Evolutionary conservation across 1,139 yeast species (phyloP), one percentile per base, ranked within the genome.

Genomic region (Taphrina communis): DNA sequence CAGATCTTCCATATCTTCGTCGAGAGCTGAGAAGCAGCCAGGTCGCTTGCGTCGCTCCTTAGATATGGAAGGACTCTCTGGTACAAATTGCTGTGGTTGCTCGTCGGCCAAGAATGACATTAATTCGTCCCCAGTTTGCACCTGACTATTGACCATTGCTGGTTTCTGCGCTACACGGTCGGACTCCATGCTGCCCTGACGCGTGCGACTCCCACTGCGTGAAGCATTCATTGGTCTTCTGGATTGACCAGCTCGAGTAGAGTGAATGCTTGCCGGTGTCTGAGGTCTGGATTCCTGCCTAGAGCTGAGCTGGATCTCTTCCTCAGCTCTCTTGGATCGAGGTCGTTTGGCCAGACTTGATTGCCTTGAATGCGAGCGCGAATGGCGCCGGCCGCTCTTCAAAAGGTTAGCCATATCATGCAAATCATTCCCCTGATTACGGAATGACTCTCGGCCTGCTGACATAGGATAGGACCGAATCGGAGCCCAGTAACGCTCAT

Each of bases 1-100:
- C 8, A 61, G n/a, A 39, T 68, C 71, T 35, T 69, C 71, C 61
- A 69, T 58, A 25, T 69, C 71, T 46, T 69, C 71, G 38, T 69
- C 71, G 31, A 66, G 50, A n/a, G 71, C 71, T 21, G 70, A 66
- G 38, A 69, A 69, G 52, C 68, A 69, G 6, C 71, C 71, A 1
- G 71, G 57, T 12, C 68, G 58, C 39, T 62, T 69, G 48, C 70
- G 55, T n/a, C 69, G 59, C 17, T 66, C 69, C 35, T 52, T 51
- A 2, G 69, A 41, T 14, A 65, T 39, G 6, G 52, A 38, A n/a
- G 68, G 63, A 2, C 63, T 44, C 21, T 42, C 51, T n/a, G 63
- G 51, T 1, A 50, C n/a, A 14, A 25, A 25, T 8, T 25, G 17
- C 35, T 38, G 21, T 9, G 50, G 41, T n/a, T 50, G 39, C 7